These are phyloP conservation scores for Suillus alpinus DNA, from an alignment of 768 basidiomycete genomes.

Conservation along the genomic window DNA sequence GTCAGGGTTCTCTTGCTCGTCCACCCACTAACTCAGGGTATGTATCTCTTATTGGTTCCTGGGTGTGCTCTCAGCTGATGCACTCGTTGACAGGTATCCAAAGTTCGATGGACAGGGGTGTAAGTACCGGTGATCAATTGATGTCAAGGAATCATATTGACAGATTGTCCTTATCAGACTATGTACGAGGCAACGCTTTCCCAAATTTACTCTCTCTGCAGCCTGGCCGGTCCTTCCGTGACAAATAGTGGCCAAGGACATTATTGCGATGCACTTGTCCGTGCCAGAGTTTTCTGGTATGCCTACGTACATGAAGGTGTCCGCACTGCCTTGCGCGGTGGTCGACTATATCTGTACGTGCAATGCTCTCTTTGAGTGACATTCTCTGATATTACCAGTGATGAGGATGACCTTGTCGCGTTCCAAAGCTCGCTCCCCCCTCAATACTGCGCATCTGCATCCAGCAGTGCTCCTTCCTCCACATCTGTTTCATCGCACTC, in stretches of 20 bases:
- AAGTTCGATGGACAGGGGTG: slow-evolving; percentile 23
- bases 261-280: slow-evolving; percentile 58
- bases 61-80: neutral
- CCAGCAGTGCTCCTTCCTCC: slow-evolving; percentile 32
- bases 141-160: slow-evolving; percentile 10
- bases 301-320: slow-evolving; percentile 84
- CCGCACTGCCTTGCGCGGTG: slow-evolving; percentile 78
- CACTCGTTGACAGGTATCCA: slow-evolving; percentile 20
- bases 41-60: neutral
- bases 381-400: slow-evolving; percentile 35
- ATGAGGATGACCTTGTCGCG: slow-evolving; percentile 69
- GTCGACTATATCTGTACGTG: slow-evolving; percentile 75
- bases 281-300: slow-evolving; percentile 88
- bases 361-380: neutral
- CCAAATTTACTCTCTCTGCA: slow-evolving; percentile 79
- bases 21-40: slow-evolving; percentile 83
- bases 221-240: slow-evolving; percentile 42
- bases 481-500: slow-evolving; percentile 30
- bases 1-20: slow-evolving; percentile 76
- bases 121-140: slow-evolving; percentile 2
- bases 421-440: slow-evolving; percentile 67
- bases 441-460: slow-evolving; percentile 29
- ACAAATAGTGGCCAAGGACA: slow-evolving; percentile 48
- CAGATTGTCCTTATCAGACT: slow-evolving; percentile 30
- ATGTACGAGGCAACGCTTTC: slow-evolving; percentile 81